A percentile compares a stretch with the other conserved stretches of the same genome.
Conservation (phyloP, 176 grass and related monocot species). For the maize (Zea mays) region DNA sequence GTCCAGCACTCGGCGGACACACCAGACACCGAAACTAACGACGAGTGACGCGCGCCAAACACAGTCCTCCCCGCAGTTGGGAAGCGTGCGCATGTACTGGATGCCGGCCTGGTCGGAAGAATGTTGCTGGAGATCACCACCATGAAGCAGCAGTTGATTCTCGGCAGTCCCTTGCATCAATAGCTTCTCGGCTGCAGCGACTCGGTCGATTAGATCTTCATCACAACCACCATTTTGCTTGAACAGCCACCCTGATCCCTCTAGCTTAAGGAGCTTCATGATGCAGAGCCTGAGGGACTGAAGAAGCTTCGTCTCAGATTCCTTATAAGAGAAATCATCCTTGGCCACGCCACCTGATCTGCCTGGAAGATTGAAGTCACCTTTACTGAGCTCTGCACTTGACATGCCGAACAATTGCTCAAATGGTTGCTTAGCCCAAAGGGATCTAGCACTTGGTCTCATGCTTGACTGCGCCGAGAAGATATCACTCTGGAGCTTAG, state of each 20-base stretch:
- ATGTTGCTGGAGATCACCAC: slow-evolving; percentile 36
- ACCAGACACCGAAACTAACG: slow-evolving; percentile 97
- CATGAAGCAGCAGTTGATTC: slow-evolving; percentile 29
- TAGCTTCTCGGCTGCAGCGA: slow-evolving; percentile 65
- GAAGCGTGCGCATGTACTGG: slow-evolving; percentile 42
- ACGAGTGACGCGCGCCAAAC: slow-evolving; percentile 70
- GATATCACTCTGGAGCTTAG: slow-evolving; percentile 59
- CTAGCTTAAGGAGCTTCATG: slow-evolving; percentile 69
- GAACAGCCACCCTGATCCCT: slow-evolving; percentile 87
- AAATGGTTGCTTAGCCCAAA: slow-evolving; percentile 94
- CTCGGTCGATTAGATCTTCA: slow-evolving; percentile 74
- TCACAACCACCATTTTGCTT: slow-evolving; percentile 77
- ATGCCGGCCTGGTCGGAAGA: slow-evolving; percentile 35
- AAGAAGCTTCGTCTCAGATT: slow-evolving; percentile 76
- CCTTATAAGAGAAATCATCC: slow-evolving; percentile 66
- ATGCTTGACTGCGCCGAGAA: slow-evolving; percentile 56
- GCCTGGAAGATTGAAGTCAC: slow-evolving; percentile 36
- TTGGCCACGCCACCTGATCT: slow-evolving; percentile 47
- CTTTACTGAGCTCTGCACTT: slow-evolving; percentile 48
- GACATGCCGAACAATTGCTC: slow-evolving; percentile 79
- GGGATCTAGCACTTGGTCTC: slow-evolving; percentile 63
- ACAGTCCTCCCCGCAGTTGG: slow-evolving; percentile 83
- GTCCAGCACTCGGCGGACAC: slow-evolving; percentile 67
- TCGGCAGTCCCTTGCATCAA: slow-evolving; percentile 45
- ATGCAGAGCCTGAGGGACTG: slow-evolving; percentile 79